Conservation (phyloP, 2,329 filamentous ascomycete genomes). For the Pseudogymnoascus sp. region DNA sequence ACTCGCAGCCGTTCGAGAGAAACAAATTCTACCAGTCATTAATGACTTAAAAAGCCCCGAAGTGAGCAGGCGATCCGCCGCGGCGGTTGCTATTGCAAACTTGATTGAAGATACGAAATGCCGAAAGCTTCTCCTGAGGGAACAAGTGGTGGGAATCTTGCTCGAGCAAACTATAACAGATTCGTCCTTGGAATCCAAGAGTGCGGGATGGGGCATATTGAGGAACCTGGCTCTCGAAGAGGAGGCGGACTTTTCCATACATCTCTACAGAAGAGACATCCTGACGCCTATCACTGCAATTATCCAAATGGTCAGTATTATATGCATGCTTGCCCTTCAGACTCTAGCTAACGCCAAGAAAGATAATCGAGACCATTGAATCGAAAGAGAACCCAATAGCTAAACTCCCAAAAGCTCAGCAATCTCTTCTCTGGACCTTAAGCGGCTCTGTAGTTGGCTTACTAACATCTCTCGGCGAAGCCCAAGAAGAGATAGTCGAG, state of each 20-base stretch:
- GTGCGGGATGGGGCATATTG: slow-evolving; percentile 62
- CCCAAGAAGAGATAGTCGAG: slow-evolving; percentile 53
- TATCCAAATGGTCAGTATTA: slow-evolving; percentile 40
- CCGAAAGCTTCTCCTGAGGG: slow-evolving; percentile 57
- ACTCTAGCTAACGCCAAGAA: slow-evolving; percentile 10
- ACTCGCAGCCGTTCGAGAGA: slow-evolving; percentile 54
- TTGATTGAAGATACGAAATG: slow-evolving; percentile 55
- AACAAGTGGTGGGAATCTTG: slow-evolving; percentile 57
- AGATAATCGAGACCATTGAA: slow-evolving; percentile 26
- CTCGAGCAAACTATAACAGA: slow-evolving; percentile 60
- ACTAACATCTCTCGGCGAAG: slow-evolving; percentile 47
- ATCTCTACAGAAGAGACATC: slow-evolving; percentile 55
- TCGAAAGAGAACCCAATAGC: slow-evolving; percentile 35
- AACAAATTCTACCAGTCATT: slow-evolving; percentile 56
- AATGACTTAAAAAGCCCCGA: slow-evolving; percentile 53
- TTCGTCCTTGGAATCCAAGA: slow-evolving; percentile 52
- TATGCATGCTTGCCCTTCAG: neutral
- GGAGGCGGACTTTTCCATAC: slow-evolving; percentile 59
- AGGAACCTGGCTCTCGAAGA: slow-evolving; percentile 55
- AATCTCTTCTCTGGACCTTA: slow-evolving; percentile 47
- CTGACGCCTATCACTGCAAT: slow-evolving; percentile 54
- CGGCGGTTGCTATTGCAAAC: slow-evolving; percentile 53
- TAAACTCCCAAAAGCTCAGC: slow-evolving; percentile 46
- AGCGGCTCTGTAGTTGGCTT: slow-evolving; percentile 47
- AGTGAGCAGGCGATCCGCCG: slow-evolving; percentile 50